phyloP scores from a whole-genome alignment of 2,329 filamentous ascomycete species.

The Aspergillus sp. region DNA sequence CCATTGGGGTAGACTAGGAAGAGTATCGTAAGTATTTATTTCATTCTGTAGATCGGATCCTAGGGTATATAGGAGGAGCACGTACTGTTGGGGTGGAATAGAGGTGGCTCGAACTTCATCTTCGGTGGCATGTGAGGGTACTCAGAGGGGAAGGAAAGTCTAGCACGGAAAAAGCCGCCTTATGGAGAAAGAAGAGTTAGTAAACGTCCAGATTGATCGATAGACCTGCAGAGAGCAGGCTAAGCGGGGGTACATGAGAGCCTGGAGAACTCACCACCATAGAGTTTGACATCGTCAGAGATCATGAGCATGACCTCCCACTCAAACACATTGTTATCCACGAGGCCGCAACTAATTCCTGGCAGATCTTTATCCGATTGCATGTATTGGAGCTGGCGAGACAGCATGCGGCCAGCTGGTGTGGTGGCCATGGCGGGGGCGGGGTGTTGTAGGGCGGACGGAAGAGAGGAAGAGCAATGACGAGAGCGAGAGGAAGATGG shows the following conservation, averaged over 20 bases:
- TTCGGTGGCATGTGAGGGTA: constrained; percentile 88
- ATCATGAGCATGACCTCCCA: constrained; percentile 99
- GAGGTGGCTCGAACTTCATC: constrained; percentile 79
- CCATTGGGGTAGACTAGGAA: constrained; percentile 75
- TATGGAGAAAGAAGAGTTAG: background rate
- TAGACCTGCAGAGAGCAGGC: background rate
- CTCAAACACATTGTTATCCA: constrained; percentile 85
- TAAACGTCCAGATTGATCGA: background rate
- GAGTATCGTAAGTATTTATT: background rate
- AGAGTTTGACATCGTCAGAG: constrained; percentile 87
- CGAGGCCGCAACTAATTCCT: constrained; percentile 88
- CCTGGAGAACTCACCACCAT: constrained; percentile 66
- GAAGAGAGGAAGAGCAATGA: background rate
- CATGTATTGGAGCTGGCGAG: constrained; percentile 90
- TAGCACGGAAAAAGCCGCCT: constrained; percentile 92
- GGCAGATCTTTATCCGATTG: constrained; percentile 87
- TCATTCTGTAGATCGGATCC: background rate
- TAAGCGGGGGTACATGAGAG: no score
- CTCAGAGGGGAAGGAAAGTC: constrained; percentile 75
- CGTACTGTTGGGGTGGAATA: constrained; percentile 89
- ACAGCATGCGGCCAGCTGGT: constrained; percentile 62
- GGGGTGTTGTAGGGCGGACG: background rate
- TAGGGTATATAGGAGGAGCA: constrained; percentile 8
- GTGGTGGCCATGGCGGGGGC: constrained; percentile 42
- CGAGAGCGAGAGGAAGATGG: background rate